These are phyloP conservation scores for Salix suchowensis DNA, from an alignment of 345 rosid genomes.

Conservation along the genomic window DNA sequence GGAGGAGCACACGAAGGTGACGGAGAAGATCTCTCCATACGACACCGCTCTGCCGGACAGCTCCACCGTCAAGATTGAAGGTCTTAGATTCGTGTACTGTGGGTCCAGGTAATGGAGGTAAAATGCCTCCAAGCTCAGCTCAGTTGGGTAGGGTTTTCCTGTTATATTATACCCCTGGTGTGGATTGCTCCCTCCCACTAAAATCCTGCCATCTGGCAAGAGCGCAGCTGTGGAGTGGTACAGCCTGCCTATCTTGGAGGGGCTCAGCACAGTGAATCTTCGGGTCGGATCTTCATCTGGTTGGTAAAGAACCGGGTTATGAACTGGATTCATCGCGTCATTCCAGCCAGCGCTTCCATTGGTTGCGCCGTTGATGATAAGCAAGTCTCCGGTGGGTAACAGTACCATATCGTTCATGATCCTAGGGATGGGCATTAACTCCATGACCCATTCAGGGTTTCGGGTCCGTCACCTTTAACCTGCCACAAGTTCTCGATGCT, in stretches of 20 bases:
- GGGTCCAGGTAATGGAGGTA: conserved; percentile 58
- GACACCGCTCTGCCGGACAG: conserved; percentile 33
- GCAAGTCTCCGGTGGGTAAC: conserved; percentile 52
- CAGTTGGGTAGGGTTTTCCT: conserved; percentile 59
- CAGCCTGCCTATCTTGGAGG: conserved; percentile 54
- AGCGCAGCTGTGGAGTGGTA: conserved; percentile 72
- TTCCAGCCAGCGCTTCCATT: conserved; percentile 92
- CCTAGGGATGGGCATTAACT: conserved; percentile 74
- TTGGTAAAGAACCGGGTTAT: conserved; percentile 16
- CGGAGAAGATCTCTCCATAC: conserved; percentile 30
- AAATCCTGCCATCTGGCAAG: conserved; percentile 67
- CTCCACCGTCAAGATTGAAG: conserved; percentile 56
- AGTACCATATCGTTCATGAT: conserved; percentile 71
- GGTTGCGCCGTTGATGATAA: conserved; percentile 65
- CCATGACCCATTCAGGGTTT: conserved; percentile 66
- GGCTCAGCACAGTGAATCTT: conserved; percentile 52
- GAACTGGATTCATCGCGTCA: conserved; percentile 31
- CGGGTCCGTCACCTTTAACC: conserved; percentile 59
- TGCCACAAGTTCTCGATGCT: conserved; percentile 66
- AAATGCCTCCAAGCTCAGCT: conserved; percentile 75
- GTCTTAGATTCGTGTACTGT: conserved; percentile 34
- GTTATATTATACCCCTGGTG: conserved; percentile 62
- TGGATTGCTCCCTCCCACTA: conserved; percentile 91
- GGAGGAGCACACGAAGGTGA: conserved; percentile 40
- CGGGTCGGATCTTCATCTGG: conserved; percentile 32